phyloP scores from a whole-genome alignment of 148 eudicot species.

The Heliosperma pusillum region DNA sequence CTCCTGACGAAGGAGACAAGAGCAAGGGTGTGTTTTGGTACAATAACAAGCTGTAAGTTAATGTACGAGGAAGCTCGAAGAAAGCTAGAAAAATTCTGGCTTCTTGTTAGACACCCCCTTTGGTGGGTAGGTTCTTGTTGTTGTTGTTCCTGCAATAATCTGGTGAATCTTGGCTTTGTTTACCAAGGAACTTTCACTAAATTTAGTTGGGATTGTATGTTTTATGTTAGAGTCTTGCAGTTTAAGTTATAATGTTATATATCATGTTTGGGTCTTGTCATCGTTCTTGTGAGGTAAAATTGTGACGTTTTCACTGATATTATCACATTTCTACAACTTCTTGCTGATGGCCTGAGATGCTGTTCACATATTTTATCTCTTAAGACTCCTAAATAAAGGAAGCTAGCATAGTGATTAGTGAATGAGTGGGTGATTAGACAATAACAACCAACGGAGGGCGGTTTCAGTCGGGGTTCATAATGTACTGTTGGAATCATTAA shows the following conservation, averaged over 20 bases:
- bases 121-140: neutral
- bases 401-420: too few relatives aligned
- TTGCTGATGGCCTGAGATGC: too few relatives aligned
- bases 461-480: too few relatives aligned
- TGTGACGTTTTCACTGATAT: neutral
- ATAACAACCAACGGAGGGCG: too few relatives aligned
- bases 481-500: too few relatives aligned
- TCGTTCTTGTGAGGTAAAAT: neutral
- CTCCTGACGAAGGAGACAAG: conserved; percentile 50
- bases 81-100: neutral
- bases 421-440: too few relatives aligned
- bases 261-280: neutral
- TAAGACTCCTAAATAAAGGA: too few relatives aligned
- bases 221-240: neutral
- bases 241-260: neutral
- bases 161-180: neutral
- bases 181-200: neutral
- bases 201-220: neutral
- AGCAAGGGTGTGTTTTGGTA: conserved; percentile 79
- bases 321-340: neutral
- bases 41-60: conserved; percentile 50
- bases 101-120: neutral
- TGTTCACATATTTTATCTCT: too few relatives aligned
- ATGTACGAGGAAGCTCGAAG: neutral
- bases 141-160: neutral